Evolutionary conservation across 208 protist species (phyloP), one percentile per base, ranked within the genome.

Genomic region (Acanthamoeba culbertsoni): DNA sequence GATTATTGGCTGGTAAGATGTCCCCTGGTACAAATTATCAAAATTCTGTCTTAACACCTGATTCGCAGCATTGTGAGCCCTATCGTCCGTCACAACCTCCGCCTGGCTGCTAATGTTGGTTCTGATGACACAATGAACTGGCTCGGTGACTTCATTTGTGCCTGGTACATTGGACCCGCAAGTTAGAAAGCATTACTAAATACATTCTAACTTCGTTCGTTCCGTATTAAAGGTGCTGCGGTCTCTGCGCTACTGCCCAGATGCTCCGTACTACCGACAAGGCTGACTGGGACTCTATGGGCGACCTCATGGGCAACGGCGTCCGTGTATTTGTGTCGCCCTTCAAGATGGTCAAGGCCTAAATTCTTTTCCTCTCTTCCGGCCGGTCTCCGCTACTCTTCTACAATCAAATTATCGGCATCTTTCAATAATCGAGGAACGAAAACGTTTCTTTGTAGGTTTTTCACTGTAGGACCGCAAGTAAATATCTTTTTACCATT

Each of bases 51-150:
- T 75, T 48, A 35, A 23, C 71, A 53, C 71, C 33, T 55, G 23
- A 31, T 12, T 28, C 18, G 5, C 42, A 82, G 71, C 71, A n/a
- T 45, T 28, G 71, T 82, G 71, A 8, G 26, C 0, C 42, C 43
- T 31, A 53, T 82, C 42, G 71, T 82, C 3, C 71, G 71, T 28
- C 71, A 82, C 71, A 82, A 82, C 71, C 42, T 82, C 40, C 71
- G 71, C 16, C 71, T 82, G 2, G 7, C 4, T 5, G 71, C 71
- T 26, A 18, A 18, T 5, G 71, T 82, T 2, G 71, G 71, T 43
- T 2, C 2, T 35, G 71, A 82, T 43, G 71, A 82, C 42, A 18
- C 43, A 20, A 1, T 53, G 40, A 51, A 82, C 71, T 82, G 71
- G 71, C 12, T 82, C 3, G 71, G 71, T 6, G 71, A 82, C 42